Evolutionary conservation across 2,329 filamentous ascomycete species (phyloP).

Genomic region (Mollisia scopiformis): DNA sequence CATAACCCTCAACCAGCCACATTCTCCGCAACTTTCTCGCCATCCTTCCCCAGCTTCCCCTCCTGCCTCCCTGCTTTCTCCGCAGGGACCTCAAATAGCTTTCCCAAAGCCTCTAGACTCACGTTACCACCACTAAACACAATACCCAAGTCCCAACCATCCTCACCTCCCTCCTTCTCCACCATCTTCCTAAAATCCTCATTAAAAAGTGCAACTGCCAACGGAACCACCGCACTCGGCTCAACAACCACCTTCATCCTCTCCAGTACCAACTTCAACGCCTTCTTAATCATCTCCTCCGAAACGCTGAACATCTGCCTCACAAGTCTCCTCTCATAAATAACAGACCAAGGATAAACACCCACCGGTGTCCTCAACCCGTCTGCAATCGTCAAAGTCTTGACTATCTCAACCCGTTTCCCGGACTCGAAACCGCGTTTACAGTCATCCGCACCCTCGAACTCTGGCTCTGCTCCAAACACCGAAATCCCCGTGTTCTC

Average conservation of each 20-base stretch:
- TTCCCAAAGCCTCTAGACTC: slow-evolving; percentile 54
- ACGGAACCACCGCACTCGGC: slow-evolving; percentile 80
- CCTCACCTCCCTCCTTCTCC: slow-evolving; percentile 68
- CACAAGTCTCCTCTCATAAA: slow-evolving; percentile 73
- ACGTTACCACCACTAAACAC: slow-evolving; percentile 66
- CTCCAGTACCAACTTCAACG: slow-evolving; percentile 80
- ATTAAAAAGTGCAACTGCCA: slow-evolving; percentile 83
- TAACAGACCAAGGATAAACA: slow-evolving; percentile 73
- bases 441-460: slow-evolving; percentile 83
- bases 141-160: slow-evolving; percentile 72
- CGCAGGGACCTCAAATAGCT: slow-evolving; percentile 46
- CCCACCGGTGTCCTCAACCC: slow-evolving; percentile 86
- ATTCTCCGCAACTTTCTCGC: slow-evolving; percentile 26
- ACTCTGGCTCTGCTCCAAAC: slow-evolving; percentile 85
- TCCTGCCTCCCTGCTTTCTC: slow-evolving; percentile 18
- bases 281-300: slow-evolving; percentile 79
- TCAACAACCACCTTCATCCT: slow-evolving; percentile 90
- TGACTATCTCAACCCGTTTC: slow-evolving; percentile 67
- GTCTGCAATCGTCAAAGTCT: slow-evolving; percentile 83
- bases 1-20: slow-evolving; percentile 19
- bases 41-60: slow-evolving; percentile 22
- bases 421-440: slow-evolving; percentile 69
- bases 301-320: slow-evolving; percentile 71
- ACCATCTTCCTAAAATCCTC: slow-evolving; percentile 79
- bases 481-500: slow-evolving; percentile 73